Base-by-base conservation (phyloP, 2,329 filamentous ascomycete species). In the Fusarium azukiicola region DNA sequence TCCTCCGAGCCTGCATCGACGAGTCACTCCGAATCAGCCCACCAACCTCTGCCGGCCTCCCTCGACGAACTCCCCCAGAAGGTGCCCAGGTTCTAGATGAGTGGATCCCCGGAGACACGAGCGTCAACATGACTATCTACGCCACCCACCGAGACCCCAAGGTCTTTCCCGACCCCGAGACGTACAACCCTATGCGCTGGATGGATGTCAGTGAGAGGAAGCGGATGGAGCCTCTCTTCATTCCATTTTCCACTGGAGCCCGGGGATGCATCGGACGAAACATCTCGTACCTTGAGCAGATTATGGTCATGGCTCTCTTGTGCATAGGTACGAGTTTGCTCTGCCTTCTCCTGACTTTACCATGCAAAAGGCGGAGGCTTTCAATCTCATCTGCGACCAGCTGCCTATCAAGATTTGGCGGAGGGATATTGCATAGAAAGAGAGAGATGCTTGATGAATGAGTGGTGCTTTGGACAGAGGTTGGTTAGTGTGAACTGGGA, bases 311-410 rank as follows among this genome's bases (percentile, higher is more conserved):
- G 10, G 88, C 87, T 86, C 86, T 1, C 63, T 90, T 23, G 81
- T 90, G 1, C 86, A 88, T 76, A 81, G 87, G 3, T 90, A 87
- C 66, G 86, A 89, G 16, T 89, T 90, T 84, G 72, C 72, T 11
- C 32, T 80, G 16, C 68, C 73, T 0, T 66, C 46, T 5, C 36
- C 69, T 4, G 72, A 73, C 7, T 80, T 73, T 13, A 66, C 75
- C 13, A 36, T 76, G 54, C 23, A 74, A 54, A 71, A 73, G 38
- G 19, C 44, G 21, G 76, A 79, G 56, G 73, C 74, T 3, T 73
- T 77, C 47, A 80, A 77, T 17, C 73, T 72, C 47, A 71, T 77
- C 7, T 66, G 74, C 21, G 71, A 68, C 1, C 13, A 46, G 5
- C 42, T 80, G 7, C 78, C 78, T 6, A 58, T 80, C 6, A 79